These are phyloP conservation scores for Globisporangium polare DNA, from an alignment of 352 stramenopile genomes.

Conservation along the genomic window DNA sequence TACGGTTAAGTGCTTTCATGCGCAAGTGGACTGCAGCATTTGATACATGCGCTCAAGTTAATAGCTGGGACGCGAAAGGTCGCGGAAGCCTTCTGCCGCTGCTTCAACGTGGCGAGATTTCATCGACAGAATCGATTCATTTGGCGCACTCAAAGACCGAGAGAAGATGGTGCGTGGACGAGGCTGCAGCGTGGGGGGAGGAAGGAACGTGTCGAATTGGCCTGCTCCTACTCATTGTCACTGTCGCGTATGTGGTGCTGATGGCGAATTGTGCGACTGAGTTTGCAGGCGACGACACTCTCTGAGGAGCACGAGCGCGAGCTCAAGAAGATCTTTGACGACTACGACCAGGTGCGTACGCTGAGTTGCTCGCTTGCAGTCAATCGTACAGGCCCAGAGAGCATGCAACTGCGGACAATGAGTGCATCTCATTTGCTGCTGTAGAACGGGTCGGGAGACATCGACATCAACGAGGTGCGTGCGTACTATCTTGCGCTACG, in stretches of 20 bases:
- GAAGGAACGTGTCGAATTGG: too few species aligned
- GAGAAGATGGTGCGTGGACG: background rate
- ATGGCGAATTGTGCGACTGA: background rate
- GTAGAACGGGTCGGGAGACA: slow-evolving; percentile 67
- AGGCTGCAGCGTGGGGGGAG: too few species aligned
- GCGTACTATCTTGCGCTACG: background rate
- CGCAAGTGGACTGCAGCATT: background rate
- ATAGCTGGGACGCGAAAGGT: background rate
- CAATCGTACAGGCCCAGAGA: background rate
- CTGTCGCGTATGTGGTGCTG: too few species aligned
- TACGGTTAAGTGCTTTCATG: background rate
- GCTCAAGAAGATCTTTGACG: slow-evolving; percentile 74
- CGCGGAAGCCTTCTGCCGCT: background rate
- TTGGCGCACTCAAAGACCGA: too few species aligned
- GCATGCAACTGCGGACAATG: background rate
- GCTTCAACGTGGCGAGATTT: too few species aligned
- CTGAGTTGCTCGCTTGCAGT: background rate
- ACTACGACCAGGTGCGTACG: slow-evolving; percentile 54
- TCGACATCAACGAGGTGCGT: slow-evolving; percentile 61
- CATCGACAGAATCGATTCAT: too few species aligned
- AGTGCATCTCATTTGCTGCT: background rate
- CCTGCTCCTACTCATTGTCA: too few species aligned
- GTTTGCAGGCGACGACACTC: slow-evolving; percentile 36
- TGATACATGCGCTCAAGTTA: background rate
- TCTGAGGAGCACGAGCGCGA: slow-evolving; percentile 65